Percentiles rank a stretch among this genome's conserved stretches.
phyloP scores from a whole-genome alignment of 192 early-diverging fungal genomes.

The Spizellomyces sp. region DNA sequence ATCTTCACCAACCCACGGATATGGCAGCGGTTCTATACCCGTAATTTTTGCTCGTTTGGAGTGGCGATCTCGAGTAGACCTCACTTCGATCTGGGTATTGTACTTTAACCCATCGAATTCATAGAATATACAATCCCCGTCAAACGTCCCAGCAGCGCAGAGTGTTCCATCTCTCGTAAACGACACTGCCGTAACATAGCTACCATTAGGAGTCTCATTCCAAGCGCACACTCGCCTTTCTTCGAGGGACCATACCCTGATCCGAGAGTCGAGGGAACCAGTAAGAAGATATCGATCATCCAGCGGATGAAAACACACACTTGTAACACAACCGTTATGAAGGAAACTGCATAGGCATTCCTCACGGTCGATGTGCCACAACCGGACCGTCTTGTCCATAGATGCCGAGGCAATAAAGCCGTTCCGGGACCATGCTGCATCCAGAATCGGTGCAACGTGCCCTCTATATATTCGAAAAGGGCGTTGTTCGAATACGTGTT shows the following conservation, averaged over 20 bases:
- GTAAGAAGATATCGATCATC: conserved; percentile 82
- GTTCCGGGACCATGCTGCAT: conserved; percentile 54
- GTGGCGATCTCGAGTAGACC: conserved; percentile 57
- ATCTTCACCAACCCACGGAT: conserved; percentile 51
- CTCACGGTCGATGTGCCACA: conserved; percentile 77
- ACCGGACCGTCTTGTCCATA: conserved; percentile 80
- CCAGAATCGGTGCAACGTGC: conserved; percentile 73
- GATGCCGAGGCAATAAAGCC: conserved; percentile 80
- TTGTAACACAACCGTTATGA: conserved; percentile 77
- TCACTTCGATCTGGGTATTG: conserved; percentile 80
- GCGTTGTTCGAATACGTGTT: conserved; percentile 27
- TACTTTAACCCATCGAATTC: conserved; percentile 76
- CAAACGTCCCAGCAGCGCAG: conserved; percentile 75
- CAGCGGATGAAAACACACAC: conserved; percentile 78
- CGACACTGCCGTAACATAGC: conserved; percentile 76
- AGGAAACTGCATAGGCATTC: conserved; percentile 79
- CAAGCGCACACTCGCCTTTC: conserved; percentile 78
- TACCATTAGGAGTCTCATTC: conserved; percentile 69
- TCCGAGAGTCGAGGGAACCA: conserved; percentile 76
- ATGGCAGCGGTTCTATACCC: conserved; percentile 71
- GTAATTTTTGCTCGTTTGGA: conserved; percentile 77
- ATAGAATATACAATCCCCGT: conserved; percentile 83
- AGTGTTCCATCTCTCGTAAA: conserved; percentile 74
- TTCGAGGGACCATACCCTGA: conserved; percentile 82
- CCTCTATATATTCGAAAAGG: conserved; percentile 76